phyloP scores from a whole-genome alignment of 805 yeast genomes.

The Ogataea polymorpha region DNA sequence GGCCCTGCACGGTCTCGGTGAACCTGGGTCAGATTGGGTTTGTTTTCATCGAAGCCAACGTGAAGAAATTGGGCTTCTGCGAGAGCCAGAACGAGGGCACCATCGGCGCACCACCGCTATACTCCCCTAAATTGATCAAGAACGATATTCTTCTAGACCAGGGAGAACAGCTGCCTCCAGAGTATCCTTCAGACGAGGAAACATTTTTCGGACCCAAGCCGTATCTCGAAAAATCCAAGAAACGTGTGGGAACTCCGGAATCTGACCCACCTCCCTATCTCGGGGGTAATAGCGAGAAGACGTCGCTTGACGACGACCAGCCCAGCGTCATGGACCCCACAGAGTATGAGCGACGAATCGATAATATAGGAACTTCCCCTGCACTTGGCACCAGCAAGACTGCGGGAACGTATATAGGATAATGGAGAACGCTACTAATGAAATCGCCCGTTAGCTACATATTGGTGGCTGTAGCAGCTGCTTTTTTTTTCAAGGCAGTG shows the following conservation, averaged over 20 bases:
- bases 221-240: slow-evolving; percentile 13
- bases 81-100: slow-evolving; percentile 42
- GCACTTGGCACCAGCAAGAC: slow-evolving; percentile 7
- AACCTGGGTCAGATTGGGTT: slow-evolving; percentile 87
- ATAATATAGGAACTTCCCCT: slow-evolving; percentile 10
- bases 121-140: slow-evolving; percentile 26
- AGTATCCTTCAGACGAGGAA: slow-evolving; percentile 59
- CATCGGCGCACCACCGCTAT: slow-evolving; percentile 39
- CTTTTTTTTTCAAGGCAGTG: not conserved
- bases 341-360: slow-evolving; percentile 20
- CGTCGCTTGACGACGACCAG: not conserved
- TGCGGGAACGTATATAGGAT: not conserved
- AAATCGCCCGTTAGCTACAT: no score
- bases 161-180: slow-evolving; percentile 73
- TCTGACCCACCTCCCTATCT: slow-evolving; percentile 32
- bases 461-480: not conserved
- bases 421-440: not conserved
- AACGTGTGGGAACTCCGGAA: slow-evolving; percentile 17
- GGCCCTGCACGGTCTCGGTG: slow-evolving; percentile 49
- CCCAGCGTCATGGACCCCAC: slow-evolving; percentile 14
- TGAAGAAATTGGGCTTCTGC: slow-evolving; percentile 54
- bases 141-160: slow-evolving; percentile 59
- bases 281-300: slow-evolving; percentile 4
- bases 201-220: slow-evolving; percentile 54
- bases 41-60: slow-evolving; percentile 86